Base-by-base conservation (phyloP, 2,329 filamentous ascomycete species). In the Helotiales sp. region DNA sequence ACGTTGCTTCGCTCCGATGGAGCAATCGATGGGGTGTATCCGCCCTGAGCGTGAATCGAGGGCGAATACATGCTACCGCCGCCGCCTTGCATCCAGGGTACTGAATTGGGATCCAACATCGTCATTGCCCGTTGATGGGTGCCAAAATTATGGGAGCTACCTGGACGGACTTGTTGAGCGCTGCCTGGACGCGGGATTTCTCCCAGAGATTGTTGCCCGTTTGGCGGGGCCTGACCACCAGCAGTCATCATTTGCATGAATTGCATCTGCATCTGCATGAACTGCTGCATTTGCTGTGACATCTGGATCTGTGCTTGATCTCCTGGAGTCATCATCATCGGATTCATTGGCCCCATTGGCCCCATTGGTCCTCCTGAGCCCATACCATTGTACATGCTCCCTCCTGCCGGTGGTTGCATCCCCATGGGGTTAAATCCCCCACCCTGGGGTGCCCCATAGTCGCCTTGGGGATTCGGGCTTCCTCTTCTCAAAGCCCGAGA, bases 1-100 rank as follows among this genome's bases (percentile, higher is more conserved):
- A 97, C 83, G 78, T 96, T 98, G 83, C 94, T 98, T 69, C 96
- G 91, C 81, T 98, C 96, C 5, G 93, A 97, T 0, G 96, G 96
- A 2, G 96, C 95, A 72, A 99, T 97, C 0, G 95, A 98, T 0
- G 93, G 89, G 0, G 93, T 87, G 79, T 98, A 98, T 8, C 87
- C 82, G 6, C 86, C 79, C 80, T 83, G 63, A 79, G 73, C 64
- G 43, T 70, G 68, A 15, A 86, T 82, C 13, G 85, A 87, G 3
- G 85, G 84, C 17, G 84, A 79, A 72, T 83, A 86, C 6, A 80
- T 79, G 20, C 77, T 71, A 3, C 78, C 80, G 50, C 72, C 77
- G 40, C 64, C 47, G 6, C 73, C 82, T 64, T 85, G 84, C 54
- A 88, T 81, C 82, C 87, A 88, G 1, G 87, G 86, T 8, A 83